Base-by-base conservation (phyloP, 1,284 basidiomycete genomes). In the Neonothopanus nambi region DNA sequence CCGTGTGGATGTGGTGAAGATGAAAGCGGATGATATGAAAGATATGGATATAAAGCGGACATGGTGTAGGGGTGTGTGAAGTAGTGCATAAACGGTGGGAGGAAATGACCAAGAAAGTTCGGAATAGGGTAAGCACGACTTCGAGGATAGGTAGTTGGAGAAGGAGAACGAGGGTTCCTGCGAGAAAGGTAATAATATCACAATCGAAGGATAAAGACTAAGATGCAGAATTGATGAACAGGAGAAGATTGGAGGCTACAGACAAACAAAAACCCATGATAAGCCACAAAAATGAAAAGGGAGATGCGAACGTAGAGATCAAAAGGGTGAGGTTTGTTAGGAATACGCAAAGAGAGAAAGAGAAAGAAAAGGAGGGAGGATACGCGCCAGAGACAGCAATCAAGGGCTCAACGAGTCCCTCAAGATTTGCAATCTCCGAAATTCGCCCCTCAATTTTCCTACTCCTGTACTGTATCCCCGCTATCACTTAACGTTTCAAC, bases 401-500 rank as follows among this genome's bases (percentile, higher is more conserved):
- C 17, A 40, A n/a, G 17, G 20, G 13, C 37, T 17, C 6, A 39
- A 5, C 13, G 5, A 20, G 20, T 39, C 37, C n/a, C 21, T 6
- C 17, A 40, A 44, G 11, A 33, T 17, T 12, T 24, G 1, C 11
- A 20, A 24, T 28, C 12, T 8, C 2, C 43, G 8, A 12, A 13
- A 17, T 6, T 30, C 24, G 15, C 23, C 13, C 21, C 45, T 57
- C 63, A 66, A 63, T 62, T 65, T 61, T 35, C 30, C 20, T 73
- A 71, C 66, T 81, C 78, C 62, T 79, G 77, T 58, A 72, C 69
- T 30, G 78, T 79, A 63, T 79, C 80, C 53, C 76, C 80, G 59
- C 74, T 72, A 57, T 83, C 84, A 64, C 79, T 79, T 54, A 81
- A 65, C 56, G 85, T 85, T 67, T 91, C 88, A 55, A 92, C 87